A percentile compares a stretch with the other conserved stretches of the same genome.
Conservation (phyloP, 306 rosid species). For the Vigna angularis region DNA sequence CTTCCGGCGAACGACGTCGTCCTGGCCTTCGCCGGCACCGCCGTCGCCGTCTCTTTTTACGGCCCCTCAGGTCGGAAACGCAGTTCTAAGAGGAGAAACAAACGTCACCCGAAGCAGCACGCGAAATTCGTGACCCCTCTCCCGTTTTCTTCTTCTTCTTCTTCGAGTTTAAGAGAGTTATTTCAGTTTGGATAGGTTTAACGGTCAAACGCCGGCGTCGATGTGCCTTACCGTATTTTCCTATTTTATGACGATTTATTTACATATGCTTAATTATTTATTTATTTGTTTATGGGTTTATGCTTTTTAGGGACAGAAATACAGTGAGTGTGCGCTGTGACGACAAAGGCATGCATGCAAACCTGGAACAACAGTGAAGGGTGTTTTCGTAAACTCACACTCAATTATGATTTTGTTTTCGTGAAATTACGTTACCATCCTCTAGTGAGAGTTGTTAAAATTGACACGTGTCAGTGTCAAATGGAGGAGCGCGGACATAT, state of each 20-base stretch:
- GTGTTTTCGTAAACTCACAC: conserved; percentile 32
- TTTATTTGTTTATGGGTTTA: conserved; percentile 24
- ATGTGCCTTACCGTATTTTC: conserved; percentile 38
- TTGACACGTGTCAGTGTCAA: background rate
- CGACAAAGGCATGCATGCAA: conserved; percentile 44
- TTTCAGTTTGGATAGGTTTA: conserved; percentile 43
- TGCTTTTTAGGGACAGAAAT: conserved; percentile 31
- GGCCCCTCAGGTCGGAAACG: conserved; percentile 54
- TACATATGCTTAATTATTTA: background rate
- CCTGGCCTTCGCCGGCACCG: conserved; percentile 52
- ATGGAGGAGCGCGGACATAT: background rate
- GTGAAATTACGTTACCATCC: conserved; percentile 24
- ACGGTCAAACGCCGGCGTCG: conserved; percentile 67
- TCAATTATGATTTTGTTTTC: conserved; percentile 16
- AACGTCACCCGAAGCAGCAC: conserved; percentile 21
- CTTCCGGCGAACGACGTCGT: conserved; percentile 53
- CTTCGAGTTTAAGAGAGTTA: conserved; percentile 16
- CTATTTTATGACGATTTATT: background rate
- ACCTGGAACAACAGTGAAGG: conserved; percentile 43
- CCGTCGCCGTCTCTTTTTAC: conserved; percentile 44
- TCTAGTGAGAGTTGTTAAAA: background rate
- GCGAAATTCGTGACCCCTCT: conserved; percentile 29
- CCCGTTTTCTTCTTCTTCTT: background rate
- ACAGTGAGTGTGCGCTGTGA: conserved; percentile 48
- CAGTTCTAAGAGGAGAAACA: conserved; percentile 33